A percentile compares a stretch with the other conserved stretches of the same genome.
These are phyloP conservation scores for Blastobotrys attinorum DNA, from an alignment of 805 yeast species.

Conservation along the genomic window DNA sequence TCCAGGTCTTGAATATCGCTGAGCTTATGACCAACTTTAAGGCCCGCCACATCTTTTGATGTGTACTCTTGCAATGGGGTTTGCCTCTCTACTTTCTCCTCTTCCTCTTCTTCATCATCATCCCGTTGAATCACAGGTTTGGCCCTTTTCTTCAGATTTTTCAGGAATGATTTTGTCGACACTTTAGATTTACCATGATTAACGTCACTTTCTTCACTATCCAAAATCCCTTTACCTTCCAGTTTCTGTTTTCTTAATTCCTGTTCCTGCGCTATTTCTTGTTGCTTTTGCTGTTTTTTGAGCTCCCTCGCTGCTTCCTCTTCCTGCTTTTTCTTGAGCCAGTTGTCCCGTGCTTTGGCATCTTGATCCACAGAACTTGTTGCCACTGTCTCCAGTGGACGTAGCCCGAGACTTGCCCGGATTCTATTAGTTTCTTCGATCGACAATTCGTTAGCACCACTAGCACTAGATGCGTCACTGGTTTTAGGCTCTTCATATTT, in stretches of 20 bases:
- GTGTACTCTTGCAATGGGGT: slow-evolving; percentile 18
- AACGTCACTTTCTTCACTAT: no score
- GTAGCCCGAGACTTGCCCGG: slow-evolving; percentile 44
- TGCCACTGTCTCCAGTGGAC: slow-evolving; percentile 34
- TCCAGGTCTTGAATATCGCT: slow-evolving; percentile 35
- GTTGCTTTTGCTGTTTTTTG: slow-evolving; percentile 16
- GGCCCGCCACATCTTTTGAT: slow-evolving; percentile 28
- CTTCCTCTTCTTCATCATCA: slow-evolving; percentile 17
- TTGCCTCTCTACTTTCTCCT: slow-evolving; percentile 4
- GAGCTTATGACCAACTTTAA: slow-evolving; percentile 40
- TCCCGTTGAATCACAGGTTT: background rate
- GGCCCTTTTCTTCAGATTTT: background rate
- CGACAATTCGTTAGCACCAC: slow-evolving; percentile 17
- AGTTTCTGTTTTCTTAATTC: slow-evolving; percentile 14
- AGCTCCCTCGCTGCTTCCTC: slow-evolving; percentile 17
- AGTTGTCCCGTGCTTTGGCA: slow-evolving; percentile 32
- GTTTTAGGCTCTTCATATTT: background rate
- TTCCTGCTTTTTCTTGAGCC: slow-evolving; percentile 26
- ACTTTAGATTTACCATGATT: background rate
- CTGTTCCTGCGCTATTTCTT: slow-evolving; percentile 19
- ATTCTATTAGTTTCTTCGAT: slow-evolving; percentile 52
- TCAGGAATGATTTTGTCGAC: slow-evolving; percentile 1
- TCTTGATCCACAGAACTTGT: slow-evolving; percentile 18
- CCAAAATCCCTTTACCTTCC: slow-evolving; percentile 3
- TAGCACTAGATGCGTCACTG: background rate